Conservation (phyloP, 257 asterid genomes). For the Craterostigma plantagineum region DNA sequence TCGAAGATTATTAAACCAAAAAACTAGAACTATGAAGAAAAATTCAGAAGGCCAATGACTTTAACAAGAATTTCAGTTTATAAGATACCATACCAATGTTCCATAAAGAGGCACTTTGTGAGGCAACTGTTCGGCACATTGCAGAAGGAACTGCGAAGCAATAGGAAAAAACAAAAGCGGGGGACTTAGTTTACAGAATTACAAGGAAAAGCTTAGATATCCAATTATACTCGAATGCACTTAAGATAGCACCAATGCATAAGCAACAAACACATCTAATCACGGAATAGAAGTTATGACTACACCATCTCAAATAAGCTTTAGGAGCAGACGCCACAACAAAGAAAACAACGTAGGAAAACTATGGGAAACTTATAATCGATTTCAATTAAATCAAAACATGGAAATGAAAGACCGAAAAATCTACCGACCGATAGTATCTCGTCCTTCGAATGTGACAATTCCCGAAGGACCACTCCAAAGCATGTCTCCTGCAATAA, state of each 20-base stretch:
- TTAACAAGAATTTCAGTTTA: background rate
- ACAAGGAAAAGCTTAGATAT: no score
- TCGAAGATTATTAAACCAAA: no score
- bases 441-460: conserved; percentile 42
- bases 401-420: background rate
- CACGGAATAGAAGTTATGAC: no score
- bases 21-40: no score
- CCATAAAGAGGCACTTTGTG: conserved; percentile 93
- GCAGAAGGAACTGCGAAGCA: conserved; percentile 65
- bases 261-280: no score
- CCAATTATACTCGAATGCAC: no score
- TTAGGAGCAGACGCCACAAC: no score
- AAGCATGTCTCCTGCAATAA: conserved; percentile 69
- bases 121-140: conserved; percentile 94
- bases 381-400: background rate
- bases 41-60: background rate
- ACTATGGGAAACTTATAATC: background rate
- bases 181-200: background rate
- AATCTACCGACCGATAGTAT: conserved; percentile 31
- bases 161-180: conserved; percentile 10
- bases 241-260: no score
- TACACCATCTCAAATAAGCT: no score
- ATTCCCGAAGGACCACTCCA: conserved; percentile 76
- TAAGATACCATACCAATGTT: conserved; percentile 44
- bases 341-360: no score